Percentiles rank a stretch among this genome's conserved stretches.
Conservation (phyloP, 2,329 filamentous ascomycete species). For the Fusarium sp. region DNA sequence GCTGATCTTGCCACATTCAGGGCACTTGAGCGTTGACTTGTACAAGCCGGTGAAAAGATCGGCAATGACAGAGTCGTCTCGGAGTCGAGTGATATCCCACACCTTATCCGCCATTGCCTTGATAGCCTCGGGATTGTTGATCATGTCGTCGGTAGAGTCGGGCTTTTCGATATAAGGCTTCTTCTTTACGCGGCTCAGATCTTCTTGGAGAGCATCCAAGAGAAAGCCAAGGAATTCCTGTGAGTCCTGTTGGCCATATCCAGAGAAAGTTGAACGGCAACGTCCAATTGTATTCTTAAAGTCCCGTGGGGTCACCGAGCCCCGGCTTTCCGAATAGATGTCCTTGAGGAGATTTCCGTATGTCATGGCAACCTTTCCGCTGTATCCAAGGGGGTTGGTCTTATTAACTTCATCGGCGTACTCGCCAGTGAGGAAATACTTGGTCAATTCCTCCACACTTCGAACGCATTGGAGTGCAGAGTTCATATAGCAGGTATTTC, state of each 20-base stretch:
- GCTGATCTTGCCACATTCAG: constrained; percentile 92
- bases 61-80: constrained; percentile 94
- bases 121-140: constrained; percentile 84
- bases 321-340: constrained; percentile 79
- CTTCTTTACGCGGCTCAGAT: constrained; percentile 91
- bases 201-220: constrained; percentile 93
- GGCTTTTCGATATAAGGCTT: constrained; percentile 99
- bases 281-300: constrained; percentile 88
- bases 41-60: constrained; percentile 98
- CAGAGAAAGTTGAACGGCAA: constrained; percentile 87
- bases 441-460: constrained; percentile 91
- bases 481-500: constrained; percentile 99
- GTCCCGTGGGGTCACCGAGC: constrained; percentile 80
- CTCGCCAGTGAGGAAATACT: constrained; percentile 85
- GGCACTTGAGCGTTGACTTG: constrained; percentile 96
- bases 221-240: constrained; percentile 97
- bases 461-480: constrained; percentile 95
- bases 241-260: constrained; percentile 96
- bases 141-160: constrained; percentile 96
- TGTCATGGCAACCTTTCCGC: constrained; percentile 86
- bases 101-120: constrained; percentile 87
- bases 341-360: constrained; percentile 82
- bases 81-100: constrained; percentile 90
- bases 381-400: constrained; percentile 86
- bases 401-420: constrained; percentile 87